Evolutionary conservation across 2,329 filamentous ascomycete species (phyloP), one percentile per base, ranked within the genome.

Genomic region (Colletotrichum sp.): DNA sequence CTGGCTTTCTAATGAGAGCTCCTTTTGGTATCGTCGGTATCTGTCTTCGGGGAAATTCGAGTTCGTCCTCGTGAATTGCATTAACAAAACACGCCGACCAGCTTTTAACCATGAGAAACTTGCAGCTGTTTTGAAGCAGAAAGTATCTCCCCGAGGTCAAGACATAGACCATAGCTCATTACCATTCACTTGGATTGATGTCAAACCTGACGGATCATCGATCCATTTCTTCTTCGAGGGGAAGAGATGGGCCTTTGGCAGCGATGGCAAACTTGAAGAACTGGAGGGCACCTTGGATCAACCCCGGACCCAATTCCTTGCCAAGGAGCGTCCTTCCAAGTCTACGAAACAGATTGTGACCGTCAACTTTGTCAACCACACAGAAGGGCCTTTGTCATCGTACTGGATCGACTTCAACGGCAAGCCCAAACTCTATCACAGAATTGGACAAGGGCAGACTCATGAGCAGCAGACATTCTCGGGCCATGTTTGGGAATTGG

Each of bases 1-100:
- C 13, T 82, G 81, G 81, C 68, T 80, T 2, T 61, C 78, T 4
- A 59, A 55, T 5, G 77, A 68, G 5, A 78, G 77, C 3, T 24
- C 63, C 16, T 81, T 82, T 52, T 82, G 80, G 81, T 82, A 82
- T 62, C 79, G 73, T 34, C 77, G 73, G 9, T 68, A 72, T 24
- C 28, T 58, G 1, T 55, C 67, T 4, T 4, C 62, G 16, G 76
- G n/a, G 5, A 78, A 78, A 26, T 76, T 71, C n/a, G 64, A 76
- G n/a, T 82, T 81, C 43, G 28, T 81, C 12, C 21, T 78, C 4
- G 79, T 81, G 5, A 64, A 82, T 24, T 71, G 59, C 14, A 7
- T 55, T 3, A n/a, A 73, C 12, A 79, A 78, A 62, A 43, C 26
- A 14, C 70, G 74, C 4, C 26, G 43, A 7, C 43, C 56, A 5